A percentile compares a stretch with the other conserved stretches of the same genome.
Evolutionary conservation across 2,329 filamentous ascomycete species (phyloP).

Genomic region (Rosellinia necatrix): DNA sequence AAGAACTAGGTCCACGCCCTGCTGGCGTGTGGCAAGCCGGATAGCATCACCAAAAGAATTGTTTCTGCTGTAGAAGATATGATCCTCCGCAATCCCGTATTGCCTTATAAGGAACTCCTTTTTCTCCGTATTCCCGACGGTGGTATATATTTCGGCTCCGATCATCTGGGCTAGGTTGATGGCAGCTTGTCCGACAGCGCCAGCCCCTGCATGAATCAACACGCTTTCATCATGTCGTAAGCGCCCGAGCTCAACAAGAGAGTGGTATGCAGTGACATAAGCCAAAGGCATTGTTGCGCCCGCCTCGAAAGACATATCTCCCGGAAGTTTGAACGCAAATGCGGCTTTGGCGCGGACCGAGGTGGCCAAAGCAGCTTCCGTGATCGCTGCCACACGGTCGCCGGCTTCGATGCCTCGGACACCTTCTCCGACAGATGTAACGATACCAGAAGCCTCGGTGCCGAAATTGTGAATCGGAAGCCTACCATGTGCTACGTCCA

Average conservation of each 20-base stretch:
- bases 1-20: slow-evolving; percentile 37
- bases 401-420: slow-evolving; percentile 37
- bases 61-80: slow-evolving; percentile 38
- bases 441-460: slow-evolving; percentile 37
- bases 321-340: slow-evolving; percentile 38
- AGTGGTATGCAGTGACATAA: slow-evolving; percentile 38
- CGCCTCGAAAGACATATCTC: slow-evolving; percentile 36
- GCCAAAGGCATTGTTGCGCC: slow-evolving; percentile 37
- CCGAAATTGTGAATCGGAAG: slow-evolving; percentile 34
- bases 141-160: slow-evolving; percentile 37
- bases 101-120: slow-evolving; percentile 39
- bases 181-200: slow-evolving; percentile 39
- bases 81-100: slow-evolving; percentile 34
- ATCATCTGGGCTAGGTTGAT: slow-evolving; percentile 38
- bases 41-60: slow-evolving; percentile 35
- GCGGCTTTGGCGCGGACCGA: slow-evolving; percentile 34
- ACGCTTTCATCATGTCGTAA: slow-evolving; percentile 36
- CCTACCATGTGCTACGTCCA: slow-evolving; percentile 38
- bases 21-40: slow-evolving; percentile 31
- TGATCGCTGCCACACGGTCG: slow-evolving; percentile 44
- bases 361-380: slow-evolving; percentile 43
- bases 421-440: slow-evolving; percentile 34
- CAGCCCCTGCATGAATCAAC: slow-evolving; percentile 38
- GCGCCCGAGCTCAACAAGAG: slow-evolving; percentile 35
- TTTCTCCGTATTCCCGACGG: slow-evolving; percentile 36